Conservation (phyloP, 2,329 filamentous ascomycete species). For the Pezicula carpinea region DNA sequence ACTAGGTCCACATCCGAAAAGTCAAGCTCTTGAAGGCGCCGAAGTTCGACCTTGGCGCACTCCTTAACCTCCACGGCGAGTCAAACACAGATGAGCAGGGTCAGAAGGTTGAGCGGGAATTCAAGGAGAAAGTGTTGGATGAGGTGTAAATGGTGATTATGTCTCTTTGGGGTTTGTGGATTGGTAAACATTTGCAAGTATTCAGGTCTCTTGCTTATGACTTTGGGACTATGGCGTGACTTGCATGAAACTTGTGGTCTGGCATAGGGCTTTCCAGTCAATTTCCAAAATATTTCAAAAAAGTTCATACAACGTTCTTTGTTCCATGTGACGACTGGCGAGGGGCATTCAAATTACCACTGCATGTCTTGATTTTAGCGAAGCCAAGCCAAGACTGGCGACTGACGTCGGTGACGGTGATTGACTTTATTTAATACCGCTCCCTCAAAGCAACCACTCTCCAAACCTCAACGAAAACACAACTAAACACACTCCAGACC, state of each 20-base stretch:
- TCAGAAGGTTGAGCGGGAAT: conserved; percentile 98
- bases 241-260: conserved; percentile 22
- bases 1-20: conserved; percentile 99
- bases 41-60: conserved; percentile 97
- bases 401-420: conserved; percentile 2
- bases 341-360: too few relatives aligned
- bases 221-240: conserved; percentile 31
- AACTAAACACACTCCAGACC: conserved; percentile 13
- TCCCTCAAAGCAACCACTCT: neutral
- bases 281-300: conserved; percentile 26
- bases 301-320: neutral
- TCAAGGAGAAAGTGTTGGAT: conserved; percentile 96
- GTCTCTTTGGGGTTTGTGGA: conserved; percentile 23
- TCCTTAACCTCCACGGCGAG: conserved; percentile 97
- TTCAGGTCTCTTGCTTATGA: conserved; percentile 22
- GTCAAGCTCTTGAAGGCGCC: conserved; percentile 98
- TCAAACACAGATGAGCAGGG: conserved; percentile 92
- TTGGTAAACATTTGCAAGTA: conserved; percentile 28
- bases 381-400: neutral
- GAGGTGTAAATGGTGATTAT: conserved; percentile 65
- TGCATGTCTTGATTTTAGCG: conserved; percentile 4
- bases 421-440: neutral
- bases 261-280: conserved; percentile 29
- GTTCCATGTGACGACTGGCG: conserved; percentile 2
- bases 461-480: neutral